Evolutionary conservation across 805 yeast species (phyloP).

Genomic region (Yarrowia porcina): DNA sequence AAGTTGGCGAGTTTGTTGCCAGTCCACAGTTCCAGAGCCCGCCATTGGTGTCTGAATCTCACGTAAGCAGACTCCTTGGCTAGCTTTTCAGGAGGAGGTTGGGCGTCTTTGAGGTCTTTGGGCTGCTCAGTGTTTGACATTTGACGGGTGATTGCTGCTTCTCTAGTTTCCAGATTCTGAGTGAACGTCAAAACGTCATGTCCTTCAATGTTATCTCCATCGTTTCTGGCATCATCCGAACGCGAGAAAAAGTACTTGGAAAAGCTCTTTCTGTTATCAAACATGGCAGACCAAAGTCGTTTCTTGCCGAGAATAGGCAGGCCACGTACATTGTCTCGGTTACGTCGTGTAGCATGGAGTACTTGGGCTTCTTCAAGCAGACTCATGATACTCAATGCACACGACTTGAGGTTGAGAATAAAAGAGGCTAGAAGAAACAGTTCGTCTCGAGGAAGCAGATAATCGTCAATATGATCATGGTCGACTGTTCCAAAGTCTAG

Average conservation of each 20-base stretch:
- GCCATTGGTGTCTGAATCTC: not conserved
- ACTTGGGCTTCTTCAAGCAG: not conserved
- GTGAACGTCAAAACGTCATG: constrained; percentile 4
- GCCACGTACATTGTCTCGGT: not conserved
- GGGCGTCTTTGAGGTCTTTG: not conserved
- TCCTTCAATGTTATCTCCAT: constrained; percentile 15
- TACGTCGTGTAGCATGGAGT: not conserved
- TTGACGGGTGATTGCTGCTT: not conserved
- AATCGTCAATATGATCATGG: constrained; percentile 30
- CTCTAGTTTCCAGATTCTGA: not conserved
- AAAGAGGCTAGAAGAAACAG: constrained; percentile 51
- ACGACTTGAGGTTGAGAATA: constrained; percentile 42
- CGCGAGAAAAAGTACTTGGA: constrained; percentile 39
- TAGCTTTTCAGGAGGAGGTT: not conserved
- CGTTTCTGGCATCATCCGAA: constrained; percentile 8
- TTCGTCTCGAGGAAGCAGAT: constrained; percentile 48
- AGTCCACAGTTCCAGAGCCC: not conserved
- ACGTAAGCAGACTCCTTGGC: not conserved
- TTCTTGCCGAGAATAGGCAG: constrained; percentile 7
- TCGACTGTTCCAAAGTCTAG: constrained; percentile 1
- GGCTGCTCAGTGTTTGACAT: not conserved
- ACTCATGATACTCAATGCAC: not conserved
- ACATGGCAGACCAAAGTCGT: constrained; percentile 45
- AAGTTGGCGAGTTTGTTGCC: constrained; percentile 30
- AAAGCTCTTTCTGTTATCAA: constrained; percentile 39